A percentile compares a stretch with the other conserved stretches of the same genome.
Evolutionary conservation across 768 basidiomycete species (phyloP).

Genomic region (Chalciporus pseudorubinellus): DNA sequence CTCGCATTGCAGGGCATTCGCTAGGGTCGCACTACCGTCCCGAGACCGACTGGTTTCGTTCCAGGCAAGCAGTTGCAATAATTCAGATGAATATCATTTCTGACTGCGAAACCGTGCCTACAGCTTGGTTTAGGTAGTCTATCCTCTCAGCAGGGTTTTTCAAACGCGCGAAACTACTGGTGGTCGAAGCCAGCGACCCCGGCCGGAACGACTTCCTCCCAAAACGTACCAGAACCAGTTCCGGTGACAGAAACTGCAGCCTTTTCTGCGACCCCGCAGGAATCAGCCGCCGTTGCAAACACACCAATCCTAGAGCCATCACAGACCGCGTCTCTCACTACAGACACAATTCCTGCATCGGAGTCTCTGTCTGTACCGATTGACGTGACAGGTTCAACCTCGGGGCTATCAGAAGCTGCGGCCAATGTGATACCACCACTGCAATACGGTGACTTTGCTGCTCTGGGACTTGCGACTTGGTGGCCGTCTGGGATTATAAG

Average conservation of each 20-base stretch:
- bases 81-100: neutral
- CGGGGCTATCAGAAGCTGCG: constrained; percentile 22
- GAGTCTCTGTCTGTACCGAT: constrained; percentile 5
- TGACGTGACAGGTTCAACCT: constrained; percentile 3
- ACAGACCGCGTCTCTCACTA: neutral
- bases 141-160: constrained; percentile 11
- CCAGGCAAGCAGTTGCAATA: constrained; percentile 18
- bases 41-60: constrained; percentile 11
- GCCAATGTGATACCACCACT: constrained; percentile 43
- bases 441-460: constrained; percentile 70
- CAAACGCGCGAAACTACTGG: constrained; percentile 30
- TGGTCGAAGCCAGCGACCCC: constrained; percentile 27
- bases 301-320: neutral
- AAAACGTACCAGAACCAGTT: constrained; percentile 5
- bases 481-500: constrained; percentile 65
- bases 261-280: neutral
- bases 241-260: neutral
- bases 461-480: constrained; percentile 62
- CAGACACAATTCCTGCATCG: constrained; percentile 5
- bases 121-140: constrained; percentile 1
- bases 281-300: neutral
- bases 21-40: constrained; percentile 8
- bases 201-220: constrained; percentile 1
- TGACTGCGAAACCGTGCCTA: constrained; percentile 8
- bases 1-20: constrained; percentile 12